These are phyloP conservation scores for Coniophora puteana DNA, from an alignment of 1,284 basidiomycete genomes.

Conservation along the genomic window DNA sequence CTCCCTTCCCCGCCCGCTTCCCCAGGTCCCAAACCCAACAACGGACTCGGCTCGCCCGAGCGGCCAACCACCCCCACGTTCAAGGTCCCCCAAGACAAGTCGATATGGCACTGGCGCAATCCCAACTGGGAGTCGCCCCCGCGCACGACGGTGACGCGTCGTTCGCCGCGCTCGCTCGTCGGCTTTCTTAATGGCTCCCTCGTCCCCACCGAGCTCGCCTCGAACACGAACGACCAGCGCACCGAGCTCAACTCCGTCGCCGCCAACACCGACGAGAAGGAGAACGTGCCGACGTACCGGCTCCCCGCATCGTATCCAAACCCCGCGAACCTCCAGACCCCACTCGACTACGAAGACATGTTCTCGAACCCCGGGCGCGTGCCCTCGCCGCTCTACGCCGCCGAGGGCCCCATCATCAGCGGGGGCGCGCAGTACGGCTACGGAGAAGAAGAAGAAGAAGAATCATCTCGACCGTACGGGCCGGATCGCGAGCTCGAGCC, in stretches of 20 bases:
- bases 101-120: conserved; percentile 30
- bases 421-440: no score
- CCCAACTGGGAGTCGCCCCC: conserved; percentile 33
- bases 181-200: conserved; percentile 16
- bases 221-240: conserved; percentile 1
- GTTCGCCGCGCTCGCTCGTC: conserved; percentile 17
- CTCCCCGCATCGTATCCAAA: no score
- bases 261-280: conserved; percentile 4
- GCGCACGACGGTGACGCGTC: conserved; percentile 22
- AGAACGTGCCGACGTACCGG: neutral
- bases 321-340: no score
- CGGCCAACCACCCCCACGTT: conserved; percentile 25
- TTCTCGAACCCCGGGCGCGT: no score
- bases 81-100: no score
- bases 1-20: conserved; percentile 21
- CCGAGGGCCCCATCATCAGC: no score
- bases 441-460: no score
- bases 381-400: no score
- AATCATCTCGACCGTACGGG: neutral
- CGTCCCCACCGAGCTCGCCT: conserved; percentile 25
- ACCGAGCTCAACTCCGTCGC: conserved; percentile 8
- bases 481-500: neutral
- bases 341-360: no score
- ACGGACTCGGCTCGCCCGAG: conserved; percentile 16
- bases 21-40: conserved; percentile 12